Evolutionary conservation across 345 rosid genomes (phyloP), one percentile per base, ranked within the genome.

Genomic region (Populus deltoides): DNA sequence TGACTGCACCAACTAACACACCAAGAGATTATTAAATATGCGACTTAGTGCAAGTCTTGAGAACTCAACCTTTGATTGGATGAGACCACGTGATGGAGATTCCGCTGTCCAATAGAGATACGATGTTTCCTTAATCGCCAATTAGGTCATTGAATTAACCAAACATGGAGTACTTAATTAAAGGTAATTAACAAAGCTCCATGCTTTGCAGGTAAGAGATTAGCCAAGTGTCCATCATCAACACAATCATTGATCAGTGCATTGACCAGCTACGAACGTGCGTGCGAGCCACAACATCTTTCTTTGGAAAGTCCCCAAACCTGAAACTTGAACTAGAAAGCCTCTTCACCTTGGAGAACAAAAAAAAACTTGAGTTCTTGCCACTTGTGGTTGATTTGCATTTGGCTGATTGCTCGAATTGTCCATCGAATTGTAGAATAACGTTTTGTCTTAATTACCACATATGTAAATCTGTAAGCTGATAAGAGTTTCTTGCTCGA

Each of bases 91-190:
- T 81, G 86, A 83, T 7, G 5, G 35, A 45, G 68, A 81, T 76
- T 71, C 57, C 45, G n/a, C 11, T 43, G 69, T 47, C 86, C 83
- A 81, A 76, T 76, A 55, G 61, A 79, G 88, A 81, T 81, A 22
- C 76, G 38, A 75, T 74, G 66, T 79, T 74, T 75, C 71, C 75
- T 70, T 59, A 38, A 70, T 77, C 59, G 47, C 43, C n/a, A 25
- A n/a, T 9, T 47, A 12, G 13, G 13, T 24, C 41, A 47, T 68
- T 25, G 79, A 55, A 55, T 11, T 55, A n/a, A 59, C 63, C 29
- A 38, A 38, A 7, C 66, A 51, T 39, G 7, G 5, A 7, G 18
- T 8, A 71, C 11, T 33, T 35, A 10, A 53, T 7, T 53, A 53
- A 53, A 47, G 8, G 51, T 18, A 53, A 1, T 20, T 7, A 20